These are phyloP conservation scores for Epichloe typhina DNA, from an alignment of 2,329 filamentous ascomycete genomes.

Conservation along the genomic window DNA sequence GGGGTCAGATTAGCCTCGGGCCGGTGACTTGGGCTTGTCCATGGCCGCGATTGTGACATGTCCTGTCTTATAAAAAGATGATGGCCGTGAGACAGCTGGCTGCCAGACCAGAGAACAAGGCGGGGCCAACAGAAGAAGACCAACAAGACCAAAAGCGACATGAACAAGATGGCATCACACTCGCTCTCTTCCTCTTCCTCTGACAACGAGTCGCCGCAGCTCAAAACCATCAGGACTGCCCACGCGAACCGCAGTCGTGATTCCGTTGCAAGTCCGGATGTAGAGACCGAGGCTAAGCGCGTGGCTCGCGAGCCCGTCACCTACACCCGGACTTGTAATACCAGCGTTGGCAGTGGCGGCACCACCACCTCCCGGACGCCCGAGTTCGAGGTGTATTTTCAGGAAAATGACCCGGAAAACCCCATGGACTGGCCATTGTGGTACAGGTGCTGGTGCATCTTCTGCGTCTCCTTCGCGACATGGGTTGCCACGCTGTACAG, in stretches of 20 bases:
- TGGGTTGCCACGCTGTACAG: constrained; percentile 56
- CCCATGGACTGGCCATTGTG: constrained; percentile 55
- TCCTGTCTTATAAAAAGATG: no score
- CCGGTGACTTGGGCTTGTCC: no score
- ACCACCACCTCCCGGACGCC: constrained; percentile 33
- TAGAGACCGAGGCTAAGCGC: constrained; percentile 26
- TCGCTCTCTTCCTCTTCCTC: not conserved
- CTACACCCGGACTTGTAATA: constrained; percentile 26
- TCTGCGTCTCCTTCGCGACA: constrained; percentile 32
- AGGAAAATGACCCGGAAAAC: constrained; percentile 48
- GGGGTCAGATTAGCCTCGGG: no score
- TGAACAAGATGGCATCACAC: not conserved
- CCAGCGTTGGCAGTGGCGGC: constrained; percentile 18
- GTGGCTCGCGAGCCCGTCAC: constrained; percentile 31
- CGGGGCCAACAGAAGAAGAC: no score
- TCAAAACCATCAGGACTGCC: not conserved
- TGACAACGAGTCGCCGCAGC: not conserved
- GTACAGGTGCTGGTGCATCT: constrained; percentile 28
- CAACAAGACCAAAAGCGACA: no score
- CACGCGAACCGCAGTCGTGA: constrained; percentile 11
- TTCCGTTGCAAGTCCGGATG: constrained; percentile 12
- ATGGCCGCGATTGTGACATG: no score
- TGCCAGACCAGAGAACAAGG: no score
- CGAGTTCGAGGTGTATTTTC: constrained; percentile 63
- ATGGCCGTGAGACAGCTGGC: no score